Evolutionary conservation across 768 basidiomycete species (phyloP).

Genomic region (Russula griseocarnosa): DNA sequence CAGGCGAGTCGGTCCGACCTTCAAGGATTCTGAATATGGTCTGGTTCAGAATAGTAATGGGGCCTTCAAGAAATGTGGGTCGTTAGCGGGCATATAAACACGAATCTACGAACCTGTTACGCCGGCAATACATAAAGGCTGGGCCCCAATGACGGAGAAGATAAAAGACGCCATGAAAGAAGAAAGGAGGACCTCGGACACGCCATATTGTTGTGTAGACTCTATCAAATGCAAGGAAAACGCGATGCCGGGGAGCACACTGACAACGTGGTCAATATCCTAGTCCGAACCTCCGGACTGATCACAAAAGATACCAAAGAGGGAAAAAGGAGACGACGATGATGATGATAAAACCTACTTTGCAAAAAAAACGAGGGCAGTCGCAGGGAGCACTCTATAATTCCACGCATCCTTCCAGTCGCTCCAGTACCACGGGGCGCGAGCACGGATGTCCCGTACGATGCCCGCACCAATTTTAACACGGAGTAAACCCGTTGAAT

Average conservation of each 20-base stretch:
- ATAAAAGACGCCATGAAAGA: constrained; percentile 89
- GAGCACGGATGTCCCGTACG: constrained; percentile 56
- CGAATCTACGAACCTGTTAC: constrained; percentile 61
- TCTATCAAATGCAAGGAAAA: constrained; percentile 92
- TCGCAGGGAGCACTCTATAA: constrained; percentile 85
- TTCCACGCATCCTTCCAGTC: constrained; percentile 94
- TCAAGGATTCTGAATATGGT: constrained; percentile 76
- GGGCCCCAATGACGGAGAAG: constrained; percentile 83
- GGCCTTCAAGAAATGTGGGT: constrained; percentile 46
- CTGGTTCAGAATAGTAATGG: constrained; percentile 91
- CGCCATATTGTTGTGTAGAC: constrained; percentile 85
- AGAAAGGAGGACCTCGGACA: constrained; percentile 76
- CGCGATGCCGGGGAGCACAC: constrained; percentile 85
- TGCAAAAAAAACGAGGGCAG: constrained; percentile 79
- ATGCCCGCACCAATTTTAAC: constrained; percentile 23
- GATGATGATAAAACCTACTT: constrained; percentile 47
- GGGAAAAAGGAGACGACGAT: not conserved
- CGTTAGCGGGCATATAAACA: not conserved
- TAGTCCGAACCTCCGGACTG: not conserved
- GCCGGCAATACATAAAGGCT: constrained; percentile 88
- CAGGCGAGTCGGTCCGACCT: constrained; percentile 53
- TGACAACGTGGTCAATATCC: constrained; percentile 31
- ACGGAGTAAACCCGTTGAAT: not conserved
- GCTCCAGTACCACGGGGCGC: constrained; percentile 73
- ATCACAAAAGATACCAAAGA: not conserved